Conservation (phyloP, 2,329 filamentous ascomycete species). For the Verticillium longisporum region DNA sequence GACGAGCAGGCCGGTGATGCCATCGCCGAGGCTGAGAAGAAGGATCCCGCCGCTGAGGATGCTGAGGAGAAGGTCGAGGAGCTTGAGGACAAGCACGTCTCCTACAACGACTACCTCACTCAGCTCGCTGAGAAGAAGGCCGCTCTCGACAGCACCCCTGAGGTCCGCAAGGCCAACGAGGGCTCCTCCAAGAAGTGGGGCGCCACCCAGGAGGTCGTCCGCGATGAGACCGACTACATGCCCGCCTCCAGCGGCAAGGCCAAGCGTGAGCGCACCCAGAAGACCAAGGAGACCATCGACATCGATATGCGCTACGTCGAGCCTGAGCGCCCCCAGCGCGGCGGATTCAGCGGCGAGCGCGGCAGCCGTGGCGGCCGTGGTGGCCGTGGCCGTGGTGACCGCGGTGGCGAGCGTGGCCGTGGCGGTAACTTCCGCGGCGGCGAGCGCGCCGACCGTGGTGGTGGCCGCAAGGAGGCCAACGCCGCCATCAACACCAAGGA, state of each 20-base stretch:
- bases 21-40: slow-evolving; percentile 80
- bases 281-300: slow-evolving; percentile 84
- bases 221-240: slow-evolving; percentile 71
- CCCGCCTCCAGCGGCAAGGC: slow-evolving; percentile 68
- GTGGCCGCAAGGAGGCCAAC: slow-evolving; percentile 37
- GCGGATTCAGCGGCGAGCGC: slow-evolving; percentile 45
- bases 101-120: slow-evolving; percentile 82
- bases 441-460: slow-evolving; percentile 37
- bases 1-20: slow-evolving; percentile 89
- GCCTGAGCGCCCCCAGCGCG: slow-evolving; percentile 50
- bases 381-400: slow-evolving; percentile 36
- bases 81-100: slow-evolving; percentile 81
- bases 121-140: slow-evolving; percentile 67
- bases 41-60: slow-evolving; percentile 54
- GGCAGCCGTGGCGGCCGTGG: slow-evolving; percentile 46
- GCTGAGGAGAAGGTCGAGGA: slow-evolving; percentile 58
- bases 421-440: slow-evolving; percentile 27
- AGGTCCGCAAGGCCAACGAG: slow-evolving; percentile 88
- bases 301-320: slow-evolving; percentile 81
- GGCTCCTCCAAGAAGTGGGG: slow-evolving; percentile 94
- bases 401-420: slow-evolving; percentile 37
- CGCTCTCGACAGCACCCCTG: slow-evolving; percentile 55
- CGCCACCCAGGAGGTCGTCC: slow-evolving; percentile 64
- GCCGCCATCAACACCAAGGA: slow-evolving; percentile 50
- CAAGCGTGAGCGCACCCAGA: slow-evolving; percentile 80